These are phyloP conservation scores for Arthrinium phaeospermum DNA, from an alignment of 2,329 filamentous ascomycete species.

Conservation along the genomic window DNA sequence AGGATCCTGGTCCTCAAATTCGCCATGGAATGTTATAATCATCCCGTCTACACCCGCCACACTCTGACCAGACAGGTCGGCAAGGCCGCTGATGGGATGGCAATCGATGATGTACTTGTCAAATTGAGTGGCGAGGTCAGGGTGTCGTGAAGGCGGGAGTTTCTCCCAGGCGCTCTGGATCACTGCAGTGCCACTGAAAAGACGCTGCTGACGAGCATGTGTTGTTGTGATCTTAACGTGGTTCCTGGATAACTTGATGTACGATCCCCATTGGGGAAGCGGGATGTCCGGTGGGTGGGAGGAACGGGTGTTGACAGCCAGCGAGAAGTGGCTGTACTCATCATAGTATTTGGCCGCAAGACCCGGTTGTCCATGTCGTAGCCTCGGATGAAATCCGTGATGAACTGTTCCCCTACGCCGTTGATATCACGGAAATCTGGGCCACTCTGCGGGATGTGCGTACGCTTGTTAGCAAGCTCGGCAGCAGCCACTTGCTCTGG, in stretches of 20 bases:
- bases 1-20: conserved; percentile 77
- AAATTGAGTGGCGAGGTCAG: conserved; percentile 68
- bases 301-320: conserved; percentile 70
- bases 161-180: conserved; percentile 73
- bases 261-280: conserved; percentile 69
- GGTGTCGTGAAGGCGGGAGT: conserved; percentile 77
- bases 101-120: conserved; percentile 85
- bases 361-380: conserved; percentile 72
- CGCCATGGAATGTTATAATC: conserved; percentile 79
- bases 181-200: conserved; percentile 66
- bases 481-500: conserved; percentile 69
- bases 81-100: conserved; percentile 72
- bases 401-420: conserved; percentile 76
- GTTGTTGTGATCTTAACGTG: conserved; percentile 70
- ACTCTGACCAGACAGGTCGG: conserved; percentile 70
- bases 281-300: conserved; percentile 54
- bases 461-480: conserved; percentile 55
- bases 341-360: conserved; percentile 77
- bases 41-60: conserved; percentile 75
- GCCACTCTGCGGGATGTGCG: conserved; percentile 65
- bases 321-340: conserved; percentile 73
- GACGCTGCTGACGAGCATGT: conserved; percentile 66
- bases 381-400: conserved; percentile 73
- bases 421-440: conserved; percentile 77
- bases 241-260: conserved; percentile 81